Percentiles rank a stretch among this genome's conserved stretches.
These are phyloP conservation scores for Paramyrothecium roridum DNA, from an alignment of 2,329 filamentous ascomycete species.

Conservation along the genomic window DNA sequence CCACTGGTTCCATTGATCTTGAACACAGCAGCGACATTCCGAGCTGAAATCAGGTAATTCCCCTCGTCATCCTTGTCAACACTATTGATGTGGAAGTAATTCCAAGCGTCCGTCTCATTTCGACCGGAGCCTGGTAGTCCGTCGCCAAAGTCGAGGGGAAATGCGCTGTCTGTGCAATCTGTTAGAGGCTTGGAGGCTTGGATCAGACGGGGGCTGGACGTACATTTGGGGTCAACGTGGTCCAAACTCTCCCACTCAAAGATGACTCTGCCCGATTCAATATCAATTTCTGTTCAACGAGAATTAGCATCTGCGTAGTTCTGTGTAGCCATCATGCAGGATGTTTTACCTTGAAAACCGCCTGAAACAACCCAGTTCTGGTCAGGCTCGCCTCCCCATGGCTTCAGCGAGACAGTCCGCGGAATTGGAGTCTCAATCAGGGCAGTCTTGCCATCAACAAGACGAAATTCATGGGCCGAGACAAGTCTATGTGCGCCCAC, in stretches of 20 bases:
- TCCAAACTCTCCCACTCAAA: slow-evolving; percentile 35
- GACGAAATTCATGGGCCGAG: slow-evolving; percentile 51
- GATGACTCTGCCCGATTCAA: slow-evolving; percentile 39
- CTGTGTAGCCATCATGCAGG: neutral
- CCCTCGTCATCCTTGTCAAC: slow-evolving; percentile 32
- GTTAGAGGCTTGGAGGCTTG: neutral
- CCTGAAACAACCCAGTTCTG: slow-evolving; percentile 47
- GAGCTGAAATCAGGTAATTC: slow-evolving; percentile 22
- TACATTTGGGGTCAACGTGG: neutral
- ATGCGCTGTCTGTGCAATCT: neutral
- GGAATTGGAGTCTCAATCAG: slow-evolving; percentile 52
- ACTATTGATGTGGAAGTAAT: slow-evolving; percentile 29
- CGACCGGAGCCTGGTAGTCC: slow-evolving; percentile 2
- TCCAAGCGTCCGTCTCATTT: slow-evolving; percentile 11
- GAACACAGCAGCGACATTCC: slow-evolving; percentile 14
- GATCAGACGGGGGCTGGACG: neutral
- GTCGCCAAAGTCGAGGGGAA: neutral
- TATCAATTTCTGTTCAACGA: slow-evolving; percentile 34
- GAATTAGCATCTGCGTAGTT: neutral
- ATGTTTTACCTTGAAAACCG: slow-evolving; percentile 13
- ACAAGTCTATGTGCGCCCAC: slow-evolving; percentile 45
- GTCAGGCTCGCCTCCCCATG: slow-evolving; percentile 39
- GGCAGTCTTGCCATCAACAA: slow-evolving; percentile 49
- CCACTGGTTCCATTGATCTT: slow-evolving; percentile 38
- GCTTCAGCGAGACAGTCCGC: slow-evolving; percentile 36